These are phyloP conservation scores for Candida sanyaensis DNA, from an alignment of 1,139 yeast genomes.

Conservation along the genomic window DNA sequence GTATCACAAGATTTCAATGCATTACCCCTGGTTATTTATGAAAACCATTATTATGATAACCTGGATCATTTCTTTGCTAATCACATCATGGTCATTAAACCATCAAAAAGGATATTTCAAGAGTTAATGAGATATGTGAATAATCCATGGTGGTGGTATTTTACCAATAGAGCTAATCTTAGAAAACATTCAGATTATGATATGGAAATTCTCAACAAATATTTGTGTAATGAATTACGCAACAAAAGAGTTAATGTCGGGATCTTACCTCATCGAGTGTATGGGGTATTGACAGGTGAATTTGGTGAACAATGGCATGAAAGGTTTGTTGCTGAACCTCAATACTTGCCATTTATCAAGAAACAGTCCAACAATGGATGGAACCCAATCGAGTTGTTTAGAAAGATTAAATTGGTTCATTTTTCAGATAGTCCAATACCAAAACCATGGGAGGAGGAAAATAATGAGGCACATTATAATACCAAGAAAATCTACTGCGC, in stretches of 20 bases:
- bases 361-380: slow-evolving; percentile 25
- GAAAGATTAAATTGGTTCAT: slow-evolving; percentile 33
- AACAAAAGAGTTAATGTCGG: slow-evolving; percentile 28
- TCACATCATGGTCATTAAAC: slow-evolving; percentile 50
- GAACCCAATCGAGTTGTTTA: slow-evolving; percentile 25
- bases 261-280: slow-evolving; percentile 46
- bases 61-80: slow-evolving; percentile 36
- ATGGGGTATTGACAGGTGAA: slow-evolving; percentile 53
- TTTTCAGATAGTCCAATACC: slow-evolving; percentile 51
- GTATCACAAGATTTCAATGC: slow-evolving; percentile 12
- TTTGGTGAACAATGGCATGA: slow-evolving; percentile 34
- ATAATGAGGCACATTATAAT: slow-evolving; percentile 23
- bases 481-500: slow-evolving; percentile 28
- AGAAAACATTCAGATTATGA: slow-evolving; percentile 39
- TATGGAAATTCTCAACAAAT: slow-evolving; percentile 51
- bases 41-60: slow-evolving; percentile 33
- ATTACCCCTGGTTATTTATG: slow-evolving; percentile 24
- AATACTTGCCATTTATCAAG: slow-evolving; percentile 30
- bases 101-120: slow-evolving; percentile 30
- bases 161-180: slow-evolving; percentile 22
- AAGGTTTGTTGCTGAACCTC: slow-evolving; percentile 31
- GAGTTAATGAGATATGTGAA: slow-evolving; percentile 30
- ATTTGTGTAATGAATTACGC: slow-evolving; percentile 24
- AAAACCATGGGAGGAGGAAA: slow-evolving; percentile 45
- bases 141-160: slow-evolving; percentile 35